Evolutionary conservation across 2,329 filamentous ascomycete genomes (phyloP).

Genomic region (Fonsecaea erecta): DNA sequence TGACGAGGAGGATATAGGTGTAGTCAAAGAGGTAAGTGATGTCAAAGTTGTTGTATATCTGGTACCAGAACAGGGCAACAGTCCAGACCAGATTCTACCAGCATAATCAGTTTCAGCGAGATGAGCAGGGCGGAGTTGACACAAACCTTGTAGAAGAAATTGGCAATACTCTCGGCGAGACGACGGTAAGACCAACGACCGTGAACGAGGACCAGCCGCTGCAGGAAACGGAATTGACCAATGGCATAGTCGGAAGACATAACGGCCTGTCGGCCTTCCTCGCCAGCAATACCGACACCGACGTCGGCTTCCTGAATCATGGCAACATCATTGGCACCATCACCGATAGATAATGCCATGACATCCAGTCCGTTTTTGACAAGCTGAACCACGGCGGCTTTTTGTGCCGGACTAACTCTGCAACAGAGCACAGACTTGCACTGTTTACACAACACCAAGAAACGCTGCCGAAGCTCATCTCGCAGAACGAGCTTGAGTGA

Average conservation of each 20-base stretch:
- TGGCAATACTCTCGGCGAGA: conserved; percentile 89
- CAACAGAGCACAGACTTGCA: conserved; percentile 97
- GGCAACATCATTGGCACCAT: conserved; percentile 93
- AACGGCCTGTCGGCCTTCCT: conserved; percentile 87
- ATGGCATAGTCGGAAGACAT: conserved; percentile 98
- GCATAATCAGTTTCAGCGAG: conserved; percentile 38
- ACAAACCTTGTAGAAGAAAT: conserved; percentile 95
- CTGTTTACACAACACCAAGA: conserved; percentile 92
- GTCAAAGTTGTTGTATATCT: conserved; percentile 94
- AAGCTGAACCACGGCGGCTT: conserved; percentile 94
- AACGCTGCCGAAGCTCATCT: conserved; percentile 84
- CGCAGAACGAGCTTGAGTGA: conserved; percentile 86
- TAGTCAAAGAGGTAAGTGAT: conserved; percentile 97
- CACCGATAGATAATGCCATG: conserved; percentile 91
- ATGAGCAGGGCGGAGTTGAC: neutral
- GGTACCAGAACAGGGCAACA: conserved; percentile 95
- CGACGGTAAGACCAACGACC: conserved; percentile 96
- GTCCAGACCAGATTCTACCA: conserved; percentile 92
- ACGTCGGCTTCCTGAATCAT: conserved; percentile 98
- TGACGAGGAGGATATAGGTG: conserved; percentile 95
- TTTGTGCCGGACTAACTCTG: conserved; percentile 94
- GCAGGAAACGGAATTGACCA: conserved; percentile 88
- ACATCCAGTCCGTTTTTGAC: conserved; percentile 94
- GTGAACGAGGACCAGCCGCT: conserved; percentile 83
- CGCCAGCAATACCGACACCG: conserved; percentile 92